Evolutionary conservation across 2,329 filamentous ascomycete genomes (phyloP).

Genomic region (Colletotrichum navitas): DNA sequence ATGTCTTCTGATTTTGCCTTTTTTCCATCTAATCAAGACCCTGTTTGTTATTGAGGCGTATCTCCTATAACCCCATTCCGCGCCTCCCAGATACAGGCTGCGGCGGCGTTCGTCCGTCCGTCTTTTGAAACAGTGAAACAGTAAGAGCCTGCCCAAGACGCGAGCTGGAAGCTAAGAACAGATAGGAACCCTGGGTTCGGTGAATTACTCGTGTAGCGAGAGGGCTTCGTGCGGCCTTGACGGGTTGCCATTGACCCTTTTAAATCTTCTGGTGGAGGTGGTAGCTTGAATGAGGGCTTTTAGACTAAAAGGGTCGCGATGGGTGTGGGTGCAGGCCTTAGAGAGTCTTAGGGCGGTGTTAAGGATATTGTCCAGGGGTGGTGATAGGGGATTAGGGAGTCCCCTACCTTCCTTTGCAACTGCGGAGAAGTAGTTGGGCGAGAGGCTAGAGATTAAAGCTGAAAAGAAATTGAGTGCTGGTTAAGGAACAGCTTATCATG

Average conservation of each 20-base stretch:
- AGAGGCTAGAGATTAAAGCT: conserved; percentile 48
- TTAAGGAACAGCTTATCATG: conserved; percentile 49
- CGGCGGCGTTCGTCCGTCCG: conserved; percentile 46
- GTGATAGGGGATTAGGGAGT: conserved; percentile 61
- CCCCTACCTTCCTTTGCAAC: conserved; percentile 57
- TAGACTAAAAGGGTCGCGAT: conserved; percentile 43
- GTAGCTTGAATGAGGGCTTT: conserved; percentile 29
- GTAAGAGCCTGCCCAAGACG: conserved; percentile 47
- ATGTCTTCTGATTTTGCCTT: conserved; percentile 50
- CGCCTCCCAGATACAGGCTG: conserved; percentile 47
- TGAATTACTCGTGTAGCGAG: conserved; percentile 53
- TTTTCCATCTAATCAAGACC: conserved; percentile 44
- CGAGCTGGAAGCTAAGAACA: conserved; percentile 49
- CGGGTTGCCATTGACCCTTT: conserved; percentile 49
- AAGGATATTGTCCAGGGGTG: conserved; percentile 54
- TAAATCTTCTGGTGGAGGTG: conserved; percentile 51
- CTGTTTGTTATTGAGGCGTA: neutral
- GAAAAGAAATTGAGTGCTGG: too few species aligned
- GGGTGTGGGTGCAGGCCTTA: conserved; percentile 44
- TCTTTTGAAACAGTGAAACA: conserved; percentile 45
- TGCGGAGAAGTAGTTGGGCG: conserved; percentile 49
- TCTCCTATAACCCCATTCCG: conserved; percentile 47
- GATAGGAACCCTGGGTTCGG: conserved; percentile 51
- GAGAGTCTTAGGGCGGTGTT: conserved; percentile 57
- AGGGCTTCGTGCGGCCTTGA: conserved; percentile 51